A percentile compares a stretch with the other conserved stretches of the same genome.
These are phyloP conservation scores for Diaporthe caulivora DNA, from an alignment of 2,329 filamentous ascomycete species.

Conservation along the genomic window DNA sequence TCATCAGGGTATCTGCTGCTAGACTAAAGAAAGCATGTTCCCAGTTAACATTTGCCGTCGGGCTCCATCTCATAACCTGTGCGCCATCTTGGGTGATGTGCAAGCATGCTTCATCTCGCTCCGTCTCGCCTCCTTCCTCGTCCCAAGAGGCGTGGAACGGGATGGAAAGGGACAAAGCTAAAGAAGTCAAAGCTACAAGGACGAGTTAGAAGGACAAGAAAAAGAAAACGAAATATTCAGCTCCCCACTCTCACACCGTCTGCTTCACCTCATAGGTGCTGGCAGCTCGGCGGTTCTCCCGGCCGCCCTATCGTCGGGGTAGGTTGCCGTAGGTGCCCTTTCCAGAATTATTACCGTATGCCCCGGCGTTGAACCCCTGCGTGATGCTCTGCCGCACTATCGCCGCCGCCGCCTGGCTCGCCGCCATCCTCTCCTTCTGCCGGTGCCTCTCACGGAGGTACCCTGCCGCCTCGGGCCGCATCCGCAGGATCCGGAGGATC, in stretches of 20 bases:
- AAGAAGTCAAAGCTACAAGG: not conserved
- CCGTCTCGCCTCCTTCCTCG: too few relatives aligned
- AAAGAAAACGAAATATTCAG: not conserved
- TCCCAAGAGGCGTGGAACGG: not conserved
- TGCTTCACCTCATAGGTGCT: not conserved
- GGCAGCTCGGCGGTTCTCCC: not conserved
- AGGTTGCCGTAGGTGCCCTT: slow-evolving; percentile 53
- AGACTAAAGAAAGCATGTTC: slow-evolving; percentile 36
- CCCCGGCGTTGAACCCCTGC: slow-evolving; percentile 65
- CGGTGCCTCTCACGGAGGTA: slow-evolving; percentile 93
- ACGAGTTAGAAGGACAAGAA: too few relatives aligned
- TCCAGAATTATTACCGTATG: slow-evolving; percentile 53
- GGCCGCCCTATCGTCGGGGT: slow-evolving; percentile 58
- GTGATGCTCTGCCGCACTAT: slow-evolving; percentile 92
- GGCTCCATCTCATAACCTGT: slow-evolving; percentile 1
- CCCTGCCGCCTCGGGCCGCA: slow-evolving; percentile 88
- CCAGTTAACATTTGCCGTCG: slow-evolving; percentile 24
- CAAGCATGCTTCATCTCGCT: not conserved
- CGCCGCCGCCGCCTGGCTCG: slow-evolving; percentile 89
- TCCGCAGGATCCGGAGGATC: slow-evolving; percentile 93
- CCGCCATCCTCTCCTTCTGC: slow-evolving; percentile 93
- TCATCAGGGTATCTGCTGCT: slow-evolving; percentile 40
- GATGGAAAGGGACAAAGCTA: not conserved
- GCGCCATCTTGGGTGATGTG: not conserved
- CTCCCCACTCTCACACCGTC: not conserved